Base-by-base conservation (phyloP, 352 stramenopile species). In the Globisporangium nunn region DNA sequence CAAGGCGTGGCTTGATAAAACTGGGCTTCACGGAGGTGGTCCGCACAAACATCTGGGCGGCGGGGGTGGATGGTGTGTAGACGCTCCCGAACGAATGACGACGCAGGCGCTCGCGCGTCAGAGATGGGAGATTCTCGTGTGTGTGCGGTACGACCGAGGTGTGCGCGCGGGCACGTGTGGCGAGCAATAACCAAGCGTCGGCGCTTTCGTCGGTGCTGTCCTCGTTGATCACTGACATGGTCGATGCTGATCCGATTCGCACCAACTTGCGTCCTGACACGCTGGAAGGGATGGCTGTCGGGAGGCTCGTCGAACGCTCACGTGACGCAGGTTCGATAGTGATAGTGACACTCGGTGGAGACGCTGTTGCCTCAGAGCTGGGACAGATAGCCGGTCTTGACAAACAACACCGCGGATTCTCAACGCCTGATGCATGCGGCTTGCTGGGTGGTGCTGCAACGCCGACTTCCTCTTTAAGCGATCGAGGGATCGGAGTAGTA, bases 1-100 rank as follows among this genome's bases (percentile, higher is more conserved):
- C 51, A 15, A 56, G 51, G 10, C 45, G 51, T 11, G 37, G 51
- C 15, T 56, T 39, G 37, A 56, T 56, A 28, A 56, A 56, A 18
- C 18, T 56, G 35, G 29, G 51, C 37, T 56, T 48, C 23, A 56
- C 46, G 15, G 51, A 28, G 14, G 51, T 49, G 37, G 2, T 37
- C 30, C 33, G 33, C 29, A 30, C 40, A 46, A 56, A 49, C 28
- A 56, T 6, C 23, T 56, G 14, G 6, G 51, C 45, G 15, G 39
- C 29, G 28, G 23, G 37, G 6, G 40, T 23, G 15, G 40, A 7
- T 17, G 40, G 40, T 17, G 15, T 2, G 40, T 46, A 46, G 5
- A 17, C 17, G 6, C 15, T 23, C 6, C 40, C 40, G 23, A 46
- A 18, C 15, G 40, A 46, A 46, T 46, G 40, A 5, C 40, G 40